phyloP scores from a whole-genome alignment of 306 rosid species.

The Psophocarpus tetragonolobus region DNA sequence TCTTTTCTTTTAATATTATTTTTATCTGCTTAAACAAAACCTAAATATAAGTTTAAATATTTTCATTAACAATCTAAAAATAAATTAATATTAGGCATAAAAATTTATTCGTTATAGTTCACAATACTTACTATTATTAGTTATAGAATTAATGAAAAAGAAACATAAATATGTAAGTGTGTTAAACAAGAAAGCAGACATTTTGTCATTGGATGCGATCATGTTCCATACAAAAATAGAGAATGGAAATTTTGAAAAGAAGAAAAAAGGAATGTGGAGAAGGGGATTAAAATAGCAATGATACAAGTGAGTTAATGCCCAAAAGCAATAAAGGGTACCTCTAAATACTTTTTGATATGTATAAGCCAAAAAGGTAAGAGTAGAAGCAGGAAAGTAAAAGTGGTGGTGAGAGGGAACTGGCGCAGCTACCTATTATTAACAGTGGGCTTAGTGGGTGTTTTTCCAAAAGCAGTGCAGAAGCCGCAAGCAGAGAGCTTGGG shows the following conservation, averaged over 20 bases:
- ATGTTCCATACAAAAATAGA: neutral
- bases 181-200: neutral
- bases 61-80: too few relatives aligned
- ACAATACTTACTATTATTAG: neutral
- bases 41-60: too few relatives aligned
- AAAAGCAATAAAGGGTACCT: neutral
- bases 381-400: too few relatives aligned
- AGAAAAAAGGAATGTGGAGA: too few relatives aligned
- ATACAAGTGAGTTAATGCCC: neutral
- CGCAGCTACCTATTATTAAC: too few relatives aligned
- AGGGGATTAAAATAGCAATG: too few relatives aligned
- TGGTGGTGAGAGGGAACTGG: too few relatives aligned
- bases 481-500: slow-evolving; percentile 85
- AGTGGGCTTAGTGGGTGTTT: slow-evolving; percentile 41
- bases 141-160: neutral
- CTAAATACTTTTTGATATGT: neutral
- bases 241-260: too few relatives aligned
- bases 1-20: too few relatives aligned
- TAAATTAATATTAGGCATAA: too few relatives aligned
- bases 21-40: too few relatives aligned
- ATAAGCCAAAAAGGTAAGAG: neutral
- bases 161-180: neutral
- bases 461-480: slow-evolving; percentile 58
- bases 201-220: neutral
- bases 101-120: too few relatives aligned